phyloP scores from a whole-genome alignment of 352 stramenopile genomes.

The Globisporangium cylindrosporum region DNA sequence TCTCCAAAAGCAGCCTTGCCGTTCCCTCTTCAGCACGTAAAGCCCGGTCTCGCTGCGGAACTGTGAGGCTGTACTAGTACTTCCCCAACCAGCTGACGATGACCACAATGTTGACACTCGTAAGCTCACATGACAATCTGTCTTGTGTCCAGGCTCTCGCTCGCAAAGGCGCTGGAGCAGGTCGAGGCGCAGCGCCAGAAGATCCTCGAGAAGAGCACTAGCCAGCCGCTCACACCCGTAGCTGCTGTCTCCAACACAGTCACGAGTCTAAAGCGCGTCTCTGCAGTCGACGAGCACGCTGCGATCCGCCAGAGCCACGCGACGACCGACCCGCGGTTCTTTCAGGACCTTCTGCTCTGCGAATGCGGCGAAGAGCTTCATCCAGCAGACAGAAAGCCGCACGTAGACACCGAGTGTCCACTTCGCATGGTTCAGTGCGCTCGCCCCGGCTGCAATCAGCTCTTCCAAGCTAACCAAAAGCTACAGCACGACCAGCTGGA shows the following conservation, averaged over 20 bases:
- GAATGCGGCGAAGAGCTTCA: conserved; percentile 56
- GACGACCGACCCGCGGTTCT: conserved; percentile 3
- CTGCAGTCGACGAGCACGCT: neutral
- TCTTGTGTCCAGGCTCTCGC: conserved; percentile 22
- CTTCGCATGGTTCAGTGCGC: conserved; percentile 40
- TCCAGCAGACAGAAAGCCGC: conserved; percentile 24
- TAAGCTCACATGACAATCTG: neutral
- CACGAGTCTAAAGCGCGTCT: conserved; percentile 5
- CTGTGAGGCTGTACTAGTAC: conserved; percentile 14
- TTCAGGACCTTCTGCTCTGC: conserved; percentile 38
- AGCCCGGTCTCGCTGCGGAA: conserved; percentile 17
- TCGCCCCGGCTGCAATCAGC: conserved; percentile 36
- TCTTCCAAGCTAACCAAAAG: conserved; percentile 31
- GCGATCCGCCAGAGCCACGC: conserved; percentile 13
- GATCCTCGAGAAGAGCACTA: conserved; percentile 27
- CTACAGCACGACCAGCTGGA: conserved; percentile 37
- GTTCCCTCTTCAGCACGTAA: neutral
- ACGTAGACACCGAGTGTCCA: conserved; percentile 39
- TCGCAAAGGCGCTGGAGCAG: conserved; percentile 34
- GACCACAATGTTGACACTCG: neutral
- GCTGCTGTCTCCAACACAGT: neutral
- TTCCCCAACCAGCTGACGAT: conserved; percentile 17
- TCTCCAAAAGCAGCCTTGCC: neutral
- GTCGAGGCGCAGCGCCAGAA: conserved; percentile 34
- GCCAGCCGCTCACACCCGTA: conserved; percentile 21